Conservation (phyloP, 495 filamentous ascomycete genomes). For the Bacidia rubella region DNA sequence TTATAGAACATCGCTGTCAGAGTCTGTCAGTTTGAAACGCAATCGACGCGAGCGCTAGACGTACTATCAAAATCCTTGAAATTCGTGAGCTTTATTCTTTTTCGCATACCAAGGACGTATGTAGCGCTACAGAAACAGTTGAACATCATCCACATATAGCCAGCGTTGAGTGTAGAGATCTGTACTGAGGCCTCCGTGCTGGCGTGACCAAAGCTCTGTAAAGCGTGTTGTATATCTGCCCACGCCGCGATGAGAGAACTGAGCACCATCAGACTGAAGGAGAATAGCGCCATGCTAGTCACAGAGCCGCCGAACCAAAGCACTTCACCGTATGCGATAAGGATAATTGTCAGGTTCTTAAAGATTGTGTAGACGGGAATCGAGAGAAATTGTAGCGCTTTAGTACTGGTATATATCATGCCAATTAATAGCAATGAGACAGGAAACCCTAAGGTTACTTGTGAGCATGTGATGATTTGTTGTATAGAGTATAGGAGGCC, state of each 20-base stretch:
- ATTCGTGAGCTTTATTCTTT: constrained; percentile 98
- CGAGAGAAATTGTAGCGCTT: constrained; percentile 90
- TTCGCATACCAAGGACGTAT: constrained; percentile 88
- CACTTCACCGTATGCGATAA: constrained; percentile 97
- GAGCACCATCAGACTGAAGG: constrained; percentile 94
- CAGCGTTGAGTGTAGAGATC: constrained; percentile 83
- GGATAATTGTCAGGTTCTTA: constrained; percentile 98
- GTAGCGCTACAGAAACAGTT: constrained; percentile 93
- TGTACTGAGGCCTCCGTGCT: constrained; percentile 51
- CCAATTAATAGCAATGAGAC: constrained; percentile 93
- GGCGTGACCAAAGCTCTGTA: constrained; percentile 44
- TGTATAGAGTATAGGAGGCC: constrained; percentile 17
- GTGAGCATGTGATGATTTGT: background rate
- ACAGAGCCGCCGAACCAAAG: constrained; percentile 98
- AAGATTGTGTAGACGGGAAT: constrained; percentile 99
- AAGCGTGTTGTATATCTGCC: constrained; percentile 89
- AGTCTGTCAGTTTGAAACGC: background rate
- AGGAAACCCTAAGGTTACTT: constrained; percentile 85
- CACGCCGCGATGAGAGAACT: constrained; percentile 92
- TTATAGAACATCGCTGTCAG: constrained; percentile 96
- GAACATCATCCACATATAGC: constrained; percentile 95
- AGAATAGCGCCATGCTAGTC: constrained; percentile 73
- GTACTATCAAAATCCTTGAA: constrained; percentile 99
- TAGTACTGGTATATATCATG: constrained; percentile 98
- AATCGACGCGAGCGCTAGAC: constrained; percentile 22